Percentiles rank a stretch among this genome's conserved stretches.
Conservation (phyloP, 2,329 filamentous ascomycete species). For the Cladosporium halotolerans region DNA sequence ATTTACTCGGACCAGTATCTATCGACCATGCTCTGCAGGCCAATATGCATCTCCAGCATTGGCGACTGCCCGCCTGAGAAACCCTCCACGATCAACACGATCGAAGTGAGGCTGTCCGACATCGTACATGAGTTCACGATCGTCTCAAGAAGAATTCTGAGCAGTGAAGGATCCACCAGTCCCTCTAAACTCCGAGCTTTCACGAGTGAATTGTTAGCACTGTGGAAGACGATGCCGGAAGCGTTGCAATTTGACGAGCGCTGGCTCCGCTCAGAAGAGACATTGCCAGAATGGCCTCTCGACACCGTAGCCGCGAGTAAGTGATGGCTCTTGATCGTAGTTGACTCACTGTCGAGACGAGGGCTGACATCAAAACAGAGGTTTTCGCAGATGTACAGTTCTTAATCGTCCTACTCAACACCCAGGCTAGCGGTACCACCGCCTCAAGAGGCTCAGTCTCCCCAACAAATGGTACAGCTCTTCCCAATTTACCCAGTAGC, state of each 20-base stretch:
- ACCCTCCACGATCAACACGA: constrained; percentile 38
- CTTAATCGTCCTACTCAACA: not conserved
- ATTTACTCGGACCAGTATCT: constrained; percentile 47
- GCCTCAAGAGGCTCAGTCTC: not conserved
- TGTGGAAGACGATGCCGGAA: constrained; percentile 43
- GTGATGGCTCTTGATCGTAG: constrained; percentile 12
- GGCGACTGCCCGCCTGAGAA: constrained; percentile 44
- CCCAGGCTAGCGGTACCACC: not conserved
- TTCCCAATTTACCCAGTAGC: no score
- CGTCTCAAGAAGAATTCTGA: constrained; percentile 41
- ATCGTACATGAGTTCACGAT: constrained; percentile 43
- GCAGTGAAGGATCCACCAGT: constrained; percentile 33
- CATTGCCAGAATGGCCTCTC: constrained; percentile 42
- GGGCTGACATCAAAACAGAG: not conserved
- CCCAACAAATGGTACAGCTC: no score
- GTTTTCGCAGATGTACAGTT: not conserved
- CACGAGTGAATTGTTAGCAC: constrained; percentile 35
- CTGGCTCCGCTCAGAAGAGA: constrained; percentile 35
- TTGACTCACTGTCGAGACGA: no score
- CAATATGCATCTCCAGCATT: constrained; percentile 43
- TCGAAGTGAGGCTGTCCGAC: constrained; percentile 37
- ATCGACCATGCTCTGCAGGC: constrained; percentile 43
- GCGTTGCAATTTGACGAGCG: constrained; percentile 41
- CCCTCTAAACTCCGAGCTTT: constrained; percentile 41
- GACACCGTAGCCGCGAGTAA: constrained; percentile 40